Evolutionary conservation across 768 basidiomycete genomes (phyloP).

Genomic region (Boletus tomentosulus): DNA sequence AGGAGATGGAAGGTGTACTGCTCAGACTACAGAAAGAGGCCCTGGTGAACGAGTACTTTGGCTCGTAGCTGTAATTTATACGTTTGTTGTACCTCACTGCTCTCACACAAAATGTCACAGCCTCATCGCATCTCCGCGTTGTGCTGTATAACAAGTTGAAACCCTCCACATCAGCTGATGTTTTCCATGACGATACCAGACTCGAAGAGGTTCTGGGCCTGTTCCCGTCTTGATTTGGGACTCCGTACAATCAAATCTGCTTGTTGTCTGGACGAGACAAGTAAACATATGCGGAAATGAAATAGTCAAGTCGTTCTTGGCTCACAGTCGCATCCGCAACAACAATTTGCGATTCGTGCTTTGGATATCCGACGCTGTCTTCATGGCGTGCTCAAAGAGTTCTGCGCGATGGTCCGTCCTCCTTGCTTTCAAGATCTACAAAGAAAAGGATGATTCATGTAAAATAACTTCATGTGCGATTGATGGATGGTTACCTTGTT

Average conservation of each 20-base stretch:
- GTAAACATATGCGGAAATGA: neutral
- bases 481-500: slow-evolving; percentile 59
- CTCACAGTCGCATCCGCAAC: slow-evolving; percentile 81
- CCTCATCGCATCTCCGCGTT: neutral
- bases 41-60: slow-evolving; percentile 75
- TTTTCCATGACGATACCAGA: slow-evolving; percentile 13
- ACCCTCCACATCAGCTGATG: slow-evolving; percentile 5
- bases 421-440: slow-evolving; percentile 74
- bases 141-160: neutral
- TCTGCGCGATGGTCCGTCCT: slow-evolving; percentile 75
- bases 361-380: slow-evolving; percentile 68
- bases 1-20: slow-evolving; percentile 76
- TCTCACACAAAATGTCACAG: neutral
- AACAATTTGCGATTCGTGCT: slow-evolving; percentile 71
- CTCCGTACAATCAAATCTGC: slow-evolving; percentile 71
- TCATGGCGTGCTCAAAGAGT: slow-evolving; percentile 71
- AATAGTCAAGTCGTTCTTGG: slow-evolving; percentile 3
- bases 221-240: slow-evolving; percentile 42
- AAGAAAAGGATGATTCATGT: neutral
- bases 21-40: slow-evolving; percentile 76
- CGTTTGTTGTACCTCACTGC: slow-evolving; percentile 8
- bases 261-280: slow-evolving; percentile 57
- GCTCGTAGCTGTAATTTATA: slow-evolving; percentile 22
- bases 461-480: neutral
- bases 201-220: slow-evolving; percentile 13